Evolutionary conservation across 257 asterid species (phyloP), one percentile per base, ranked within the genome.

Genomic region (Anisodus acutangulus): DNA sequence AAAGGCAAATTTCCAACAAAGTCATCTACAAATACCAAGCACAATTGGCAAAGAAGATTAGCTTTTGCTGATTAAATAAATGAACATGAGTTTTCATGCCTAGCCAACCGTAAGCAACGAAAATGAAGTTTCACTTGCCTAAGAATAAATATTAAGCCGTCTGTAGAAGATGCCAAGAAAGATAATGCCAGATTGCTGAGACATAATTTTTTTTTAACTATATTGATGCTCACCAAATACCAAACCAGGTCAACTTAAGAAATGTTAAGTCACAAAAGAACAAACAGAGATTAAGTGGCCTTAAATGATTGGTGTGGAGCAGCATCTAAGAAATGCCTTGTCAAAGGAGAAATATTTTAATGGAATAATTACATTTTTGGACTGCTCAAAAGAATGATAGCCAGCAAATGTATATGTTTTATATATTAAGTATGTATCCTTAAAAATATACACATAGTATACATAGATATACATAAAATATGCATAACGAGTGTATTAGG

Each of bases 201-300:
- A 78, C 49, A 53, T 15, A 2, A 53, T 13, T 16, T 53, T 62
- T 49, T 69, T 22, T 10, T 16, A 68, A 43, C 55, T 26, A 26
- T 76, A 13, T 8, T 26, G 82, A 53, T 78, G 82, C 13, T 78
- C 0, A 78, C 82, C 26, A 53, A 78, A 53, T 26, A 51, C 62
- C 62, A 49, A 15, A 78, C 3, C 49, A 53, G 64, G 82, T 53
- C 64, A 53, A 26, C 82, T 26, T 51, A 7, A 51, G 26, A 31
- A 53, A 78, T 15, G 49, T 31, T 78, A 12, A 49, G 0, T 76
- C 66, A 78, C 82, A 78, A 53, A 53, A 53, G 0, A 2, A 78
- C 82, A 53, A 78, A 5, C 66, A 53, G 82, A 78, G 31, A 78
- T 13, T 31, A 78, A 53, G 82, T 1, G 35, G 35, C 82, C 66